Percentiles rank a stretch among this genome's conserved stretches.
Evolutionary conservation across 805 yeast genomes (phyloP).

Genomic region (Yarrowia phangngaensis): DNA sequence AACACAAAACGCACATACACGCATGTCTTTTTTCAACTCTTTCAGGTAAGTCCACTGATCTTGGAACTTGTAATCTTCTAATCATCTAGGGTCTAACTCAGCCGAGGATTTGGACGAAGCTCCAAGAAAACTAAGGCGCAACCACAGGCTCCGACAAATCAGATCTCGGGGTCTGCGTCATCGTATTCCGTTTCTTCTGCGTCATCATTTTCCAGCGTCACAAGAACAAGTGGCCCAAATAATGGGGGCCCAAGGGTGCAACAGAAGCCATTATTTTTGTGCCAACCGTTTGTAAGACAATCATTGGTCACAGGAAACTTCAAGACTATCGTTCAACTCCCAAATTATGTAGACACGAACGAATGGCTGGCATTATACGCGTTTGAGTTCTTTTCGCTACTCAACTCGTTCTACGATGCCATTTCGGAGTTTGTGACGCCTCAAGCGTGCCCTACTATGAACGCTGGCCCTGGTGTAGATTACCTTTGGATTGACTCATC

Average conservation of each 20-base stretch:
- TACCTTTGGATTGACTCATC: conserved; percentile 84
- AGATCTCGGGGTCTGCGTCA: conserved; percentile 30
- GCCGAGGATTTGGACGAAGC: conserved; percentile 58
- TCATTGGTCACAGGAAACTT: conserved; percentile 95
- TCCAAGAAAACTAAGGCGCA: conserved; percentile 47
- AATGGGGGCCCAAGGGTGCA: conserved; percentile 12
- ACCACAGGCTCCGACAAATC: conserved; percentile 41
- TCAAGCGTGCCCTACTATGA: conserved; percentile 87
- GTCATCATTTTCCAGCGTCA: conserved; percentile 33
- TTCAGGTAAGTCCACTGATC: conserved; percentile 34
- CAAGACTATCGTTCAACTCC: conserved; percentile 90
- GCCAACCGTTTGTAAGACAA: conserved; percentile 90
- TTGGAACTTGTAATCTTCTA: conserved; percentile 28
- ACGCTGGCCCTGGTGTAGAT: conserved; percentile 88
- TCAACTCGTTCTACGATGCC: conserved; percentile 87
- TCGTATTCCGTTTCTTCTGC: conserved; percentile 32
- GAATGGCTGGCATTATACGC: conserved; percentile 96
- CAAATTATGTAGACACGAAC: conserved; percentile 87
- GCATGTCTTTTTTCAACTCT: conserved; percentile 39
- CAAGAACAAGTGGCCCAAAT: conserved; percentile 13
- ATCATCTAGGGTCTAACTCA: conserved; percentile 41
- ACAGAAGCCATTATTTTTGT: conserved; percentile 61
- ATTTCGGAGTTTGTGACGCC: conserved; percentile 88
- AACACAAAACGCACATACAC: conserved; percentile 1
- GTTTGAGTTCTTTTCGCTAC: conserved; percentile 80